phyloP scores from a whole-genome alignment of 139 green algal species.

The Micromonas pusilla region DNA sequence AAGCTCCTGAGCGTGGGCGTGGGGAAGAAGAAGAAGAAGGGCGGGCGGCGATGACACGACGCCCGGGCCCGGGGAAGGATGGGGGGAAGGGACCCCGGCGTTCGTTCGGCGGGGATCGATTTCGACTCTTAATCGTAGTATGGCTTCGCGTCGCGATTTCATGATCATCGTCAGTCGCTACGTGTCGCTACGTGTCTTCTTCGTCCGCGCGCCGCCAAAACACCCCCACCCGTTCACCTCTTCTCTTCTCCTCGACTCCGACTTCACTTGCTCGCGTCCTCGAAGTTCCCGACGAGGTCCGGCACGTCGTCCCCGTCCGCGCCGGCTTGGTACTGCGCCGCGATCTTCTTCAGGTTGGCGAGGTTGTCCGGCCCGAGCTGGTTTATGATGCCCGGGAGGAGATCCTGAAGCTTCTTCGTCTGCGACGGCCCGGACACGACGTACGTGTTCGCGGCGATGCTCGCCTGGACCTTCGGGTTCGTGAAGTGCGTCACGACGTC shows the following conservation, averaged over 20 bases:
- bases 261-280: too few relatives aligned
- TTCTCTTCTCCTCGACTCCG: too few relatives aligned
- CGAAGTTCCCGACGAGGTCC: background rate
- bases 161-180: too few relatives aligned
- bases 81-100: too few relatives aligned
- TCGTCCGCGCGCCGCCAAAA: too few relatives aligned
- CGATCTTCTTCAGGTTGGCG: conserved; percentile 73
- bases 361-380: conserved; percentile 76
- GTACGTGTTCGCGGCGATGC: conserved; percentile 97
- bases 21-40: background rate
- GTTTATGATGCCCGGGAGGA: conserved; percentile 75
- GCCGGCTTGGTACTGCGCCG: conserved; percentile 39
- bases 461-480: conserved; percentile 98
- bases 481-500: conserved; percentile 87
- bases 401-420: conserved; percentile 74
- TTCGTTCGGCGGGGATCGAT: too few relatives aligned
- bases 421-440: conserved; percentile 86
- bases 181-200: too few relatives aligned
- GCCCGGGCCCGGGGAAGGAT: too few relatives aligned
- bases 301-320: background rate
- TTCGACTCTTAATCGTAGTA: too few relatives aligned
- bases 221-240: too few relatives aligned
- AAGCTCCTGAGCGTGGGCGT: background rate
- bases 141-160: too few relatives aligned
- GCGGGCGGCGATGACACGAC: too few relatives aligned